Percentiles rank a stretch among this genome's conserved stretches.
These are phyloP conservation scores for Telopea speciosissima DNA, from an alignment of 177 flowering plant species.

Conservation along the genomic window DNA sequence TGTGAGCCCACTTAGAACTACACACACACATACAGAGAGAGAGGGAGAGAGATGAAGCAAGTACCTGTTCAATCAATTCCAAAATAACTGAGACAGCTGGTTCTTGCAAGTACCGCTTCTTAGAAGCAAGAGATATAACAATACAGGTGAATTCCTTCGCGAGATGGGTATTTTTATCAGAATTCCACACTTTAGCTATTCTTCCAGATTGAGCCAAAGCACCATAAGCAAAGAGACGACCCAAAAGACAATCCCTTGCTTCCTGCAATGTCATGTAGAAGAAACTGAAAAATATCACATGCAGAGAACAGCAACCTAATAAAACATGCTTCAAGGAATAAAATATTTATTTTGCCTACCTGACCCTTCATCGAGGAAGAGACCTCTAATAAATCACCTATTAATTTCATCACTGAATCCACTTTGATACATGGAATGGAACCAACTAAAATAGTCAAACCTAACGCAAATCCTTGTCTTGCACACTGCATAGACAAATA, in stretches of 20 bases:
- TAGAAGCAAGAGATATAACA: constrained; percentile 63
- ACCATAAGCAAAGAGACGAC: constrained; percentile 93
- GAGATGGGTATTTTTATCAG: constrained; percentile 38
- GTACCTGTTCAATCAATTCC: constrained; percentile 77
- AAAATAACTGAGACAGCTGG: constrained; percentile 66
- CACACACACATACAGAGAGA: too few species aligned
- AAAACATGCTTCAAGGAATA: not conserved
- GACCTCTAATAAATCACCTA: constrained; percentile 57
- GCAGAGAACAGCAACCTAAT: not conserved
- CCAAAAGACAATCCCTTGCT: constrained; percentile 71
- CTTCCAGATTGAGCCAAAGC: constrained; percentile 82
- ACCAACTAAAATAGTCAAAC: constrained; percentile 49
- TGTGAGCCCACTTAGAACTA: too few species aligned
- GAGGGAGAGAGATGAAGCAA: too few species aligned
- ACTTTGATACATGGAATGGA: constrained; percentile 45
- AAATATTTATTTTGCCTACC: constrained; percentile 31
- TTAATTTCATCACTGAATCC: constrained; percentile 65
- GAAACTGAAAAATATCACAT: constrained; percentile 1
- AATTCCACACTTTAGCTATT: constrained; percentile 49
- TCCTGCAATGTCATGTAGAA: constrained; percentile 50
- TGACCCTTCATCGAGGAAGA: constrained; percentile 96
- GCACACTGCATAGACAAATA: constrained; percentile 66
- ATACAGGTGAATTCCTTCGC: constrained; percentile 54
- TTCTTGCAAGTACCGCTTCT: constrained; percentile 85
- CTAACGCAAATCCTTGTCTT: constrained; percentile 92